Conservation (phyloP, 177 flowering plant species). For the Vitis hybrid region DNA sequence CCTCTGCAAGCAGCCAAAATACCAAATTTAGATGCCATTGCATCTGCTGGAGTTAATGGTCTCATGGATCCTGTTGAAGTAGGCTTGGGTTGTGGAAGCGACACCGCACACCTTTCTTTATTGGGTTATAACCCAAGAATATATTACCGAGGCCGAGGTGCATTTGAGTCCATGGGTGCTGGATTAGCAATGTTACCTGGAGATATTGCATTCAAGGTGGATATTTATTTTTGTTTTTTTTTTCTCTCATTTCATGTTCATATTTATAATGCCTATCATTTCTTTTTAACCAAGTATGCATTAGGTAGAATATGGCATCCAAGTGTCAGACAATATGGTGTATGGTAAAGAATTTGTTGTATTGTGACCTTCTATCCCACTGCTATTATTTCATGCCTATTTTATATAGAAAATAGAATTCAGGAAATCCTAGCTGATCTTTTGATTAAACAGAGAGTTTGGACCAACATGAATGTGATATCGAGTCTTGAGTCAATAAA, state of each 20-base stretch:
- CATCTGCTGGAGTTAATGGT: slow-evolving; percentile 94
- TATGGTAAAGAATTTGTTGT: background rate
- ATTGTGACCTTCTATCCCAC: background rate
- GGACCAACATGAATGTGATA: background rate
- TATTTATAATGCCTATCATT: background rate
- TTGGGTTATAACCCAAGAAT: slow-evolving; percentile 90
- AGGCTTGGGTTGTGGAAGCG: slow-evolving; percentile 96
- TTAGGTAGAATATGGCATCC: background rate
- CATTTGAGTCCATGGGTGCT: slow-evolving; percentile 99
- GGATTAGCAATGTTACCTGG: slow-evolving; percentile 98
- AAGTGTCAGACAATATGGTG: background rate
- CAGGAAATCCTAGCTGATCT: background rate
- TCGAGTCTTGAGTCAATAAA: background rate
- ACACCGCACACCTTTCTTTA: slow-evolving; percentile 96
- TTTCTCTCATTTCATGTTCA: background rate
- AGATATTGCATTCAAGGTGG: slow-evolving; percentile 96
- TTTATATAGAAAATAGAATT: background rate
- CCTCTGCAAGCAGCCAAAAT: slow-evolving; percentile 72
- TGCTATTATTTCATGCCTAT: background rate
- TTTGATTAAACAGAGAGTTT: background rate
- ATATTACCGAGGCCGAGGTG: slow-evolving; percentile 93
- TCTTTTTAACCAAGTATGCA: background rate
- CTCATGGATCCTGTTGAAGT: slow-evolving; percentile 98
- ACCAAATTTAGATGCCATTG: slow-evolving; percentile 88
- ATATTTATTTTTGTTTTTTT: slow-evolving; percentile 1